Conservation (phyloP, 2,329 filamentous ascomycete genomes). For the Tolypocladium album region DNA sequence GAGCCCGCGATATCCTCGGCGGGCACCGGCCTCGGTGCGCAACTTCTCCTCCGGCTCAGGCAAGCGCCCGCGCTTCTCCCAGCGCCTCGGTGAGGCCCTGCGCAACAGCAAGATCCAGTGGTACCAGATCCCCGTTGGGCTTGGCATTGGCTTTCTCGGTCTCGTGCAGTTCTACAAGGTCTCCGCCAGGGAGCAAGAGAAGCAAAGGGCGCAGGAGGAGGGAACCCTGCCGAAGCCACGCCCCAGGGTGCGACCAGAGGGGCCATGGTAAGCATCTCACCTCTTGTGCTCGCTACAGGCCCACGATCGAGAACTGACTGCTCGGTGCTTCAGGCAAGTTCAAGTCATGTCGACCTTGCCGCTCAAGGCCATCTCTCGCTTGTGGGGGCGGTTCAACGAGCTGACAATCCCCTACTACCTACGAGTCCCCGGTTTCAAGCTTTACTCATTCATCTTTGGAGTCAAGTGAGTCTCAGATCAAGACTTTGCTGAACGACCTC, state of each 20-base stretch:
- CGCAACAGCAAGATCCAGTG: slow-evolving; percentile 58
- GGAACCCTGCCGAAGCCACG: slow-evolving; percentile 37
- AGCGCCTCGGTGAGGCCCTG: slow-evolving; percentile 37
- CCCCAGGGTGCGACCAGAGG: slow-evolving; percentile 63
- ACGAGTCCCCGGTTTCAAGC: slow-evolving; percentile 78
- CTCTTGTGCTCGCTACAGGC: too few species aligned
- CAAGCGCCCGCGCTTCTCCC: slow-evolving; percentile 38
- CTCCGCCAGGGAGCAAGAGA: slow-evolving; percentile 43
- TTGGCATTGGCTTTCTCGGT: slow-evolving; percentile 78
- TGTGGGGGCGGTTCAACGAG: slow-evolving; percentile 91
- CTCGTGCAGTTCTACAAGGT: slow-evolving; percentile 76
- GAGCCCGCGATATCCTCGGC: slow-evolving; percentile 12
- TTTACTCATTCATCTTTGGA: slow-evolving; percentile 87
- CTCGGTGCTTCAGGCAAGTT: slow-evolving; percentile 52
- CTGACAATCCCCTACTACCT: slow-evolving; percentile 79
- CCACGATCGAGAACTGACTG: not conserved
- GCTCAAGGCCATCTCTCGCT: slow-evolving; percentile 75
- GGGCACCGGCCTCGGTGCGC: slow-evolving; percentile 14
- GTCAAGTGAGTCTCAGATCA: slow-evolving; percentile 46
- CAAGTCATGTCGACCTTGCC: slow-evolving; percentile 90
- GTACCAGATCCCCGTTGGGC: slow-evolving; percentile 80
- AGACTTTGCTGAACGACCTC: not conserved
- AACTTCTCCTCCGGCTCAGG: slow-evolving; percentile 26
- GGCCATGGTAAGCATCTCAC: slow-evolving; percentile 55
- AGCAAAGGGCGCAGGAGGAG: slow-evolving; percentile 31